Conservation (phyloP, 305 asterid genomes). For the Rubia peregrina region DNA sequence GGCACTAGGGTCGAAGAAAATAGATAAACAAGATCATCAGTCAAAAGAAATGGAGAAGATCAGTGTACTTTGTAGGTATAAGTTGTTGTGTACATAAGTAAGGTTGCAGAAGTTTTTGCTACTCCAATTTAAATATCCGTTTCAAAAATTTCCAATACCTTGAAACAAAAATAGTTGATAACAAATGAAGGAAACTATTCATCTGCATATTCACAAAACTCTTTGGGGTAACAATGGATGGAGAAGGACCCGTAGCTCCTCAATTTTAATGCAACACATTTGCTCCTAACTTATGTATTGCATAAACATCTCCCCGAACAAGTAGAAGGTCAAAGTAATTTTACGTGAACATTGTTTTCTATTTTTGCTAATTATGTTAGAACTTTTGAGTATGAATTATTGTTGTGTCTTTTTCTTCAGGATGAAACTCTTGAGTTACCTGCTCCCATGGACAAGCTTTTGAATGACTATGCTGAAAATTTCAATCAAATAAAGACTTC, state of each 20-base stretch:
- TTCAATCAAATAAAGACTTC: slow-evolving; percentile 90
- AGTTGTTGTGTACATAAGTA: too few species aligned
- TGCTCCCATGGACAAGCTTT: slow-evolving; percentile 58
- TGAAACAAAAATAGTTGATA: too few species aligned
- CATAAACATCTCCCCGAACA: slow-evolving; percentile 26
- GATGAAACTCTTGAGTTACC: slow-evolving; percentile 77
- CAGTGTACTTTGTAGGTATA: too few species aligned
- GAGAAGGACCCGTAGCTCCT: background rate
- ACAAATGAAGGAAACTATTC: background rate
- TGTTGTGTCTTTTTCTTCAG: slow-evolving; percentile 29
- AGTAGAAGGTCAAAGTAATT: too few species aligned
- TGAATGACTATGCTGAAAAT: slow-evolving; percentile 75
- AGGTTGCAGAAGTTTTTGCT: too few species aligned
- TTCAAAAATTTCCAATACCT: too few species aligned
- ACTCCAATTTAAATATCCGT: too few species aligned
- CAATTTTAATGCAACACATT: background rate
- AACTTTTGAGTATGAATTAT: background rate
- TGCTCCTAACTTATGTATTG: slow-evolving; percentile 64
- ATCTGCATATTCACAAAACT: background rate
- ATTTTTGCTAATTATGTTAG: background rate
- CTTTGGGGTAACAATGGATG: background rate
- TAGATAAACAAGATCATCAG: too few species aligned
- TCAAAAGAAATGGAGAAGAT: too few species aligned
- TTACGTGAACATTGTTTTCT: background rate
- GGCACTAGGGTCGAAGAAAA: too few species aligned